Base-by-base conservation (phyloP, 2,329 filamentous ascomycete species). In the Rhinocladiella similis region DNA sequence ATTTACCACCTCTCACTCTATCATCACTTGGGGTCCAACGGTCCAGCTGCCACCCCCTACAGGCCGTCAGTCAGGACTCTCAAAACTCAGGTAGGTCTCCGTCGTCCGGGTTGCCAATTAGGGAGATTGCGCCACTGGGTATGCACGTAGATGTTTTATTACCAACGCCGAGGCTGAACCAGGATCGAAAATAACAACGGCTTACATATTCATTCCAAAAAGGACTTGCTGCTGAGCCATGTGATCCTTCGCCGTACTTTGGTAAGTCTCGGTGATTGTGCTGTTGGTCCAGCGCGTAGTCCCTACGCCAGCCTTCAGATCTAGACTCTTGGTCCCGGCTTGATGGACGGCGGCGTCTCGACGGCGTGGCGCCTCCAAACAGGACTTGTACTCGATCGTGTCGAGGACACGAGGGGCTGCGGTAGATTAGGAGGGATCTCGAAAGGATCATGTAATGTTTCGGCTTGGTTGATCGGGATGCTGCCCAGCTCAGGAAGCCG, bases 21-120 rank as follows among this genome's bases (percentile, higher is more conserved):
- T 93, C 90, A 70, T 93, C 88, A 51, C 83, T 86, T 13, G 83
- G 77, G 6, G 81, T 85, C 88, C 88, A 93, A 61, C 83, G 79
- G 49, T 74, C 69, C 1, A 77, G 68, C 19, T 77, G 71, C 86
- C 87, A 90, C 35, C 59, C 57, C 49, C 64, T 65, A 48, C 25
- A 10, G 29, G n/a, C n/a, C 33, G 38, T 41, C 53, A 41, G 35
- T 38, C 45, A 53, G 47, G 25, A 29, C 29, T 33, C 10, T 33
- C 29, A 12, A 7, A 33, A 33, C 6, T 33, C 29, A 33, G 29
- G 7, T 33, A 33, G 5, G 29, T 10, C 3, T 33, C 29, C 18
- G 19, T 41, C 5, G 14, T 22, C 27, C 20, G 25, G 16, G 54
- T 47, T 47, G 46, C 50, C 33, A 42, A 54, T 62, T 42, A 54